Evolutionary conservation across 495 filamentous ascomycete genomes (phyloP), one percentile per base, ranked within the genome.

Genomic region (Hypoxylon fuscum): DNA sequence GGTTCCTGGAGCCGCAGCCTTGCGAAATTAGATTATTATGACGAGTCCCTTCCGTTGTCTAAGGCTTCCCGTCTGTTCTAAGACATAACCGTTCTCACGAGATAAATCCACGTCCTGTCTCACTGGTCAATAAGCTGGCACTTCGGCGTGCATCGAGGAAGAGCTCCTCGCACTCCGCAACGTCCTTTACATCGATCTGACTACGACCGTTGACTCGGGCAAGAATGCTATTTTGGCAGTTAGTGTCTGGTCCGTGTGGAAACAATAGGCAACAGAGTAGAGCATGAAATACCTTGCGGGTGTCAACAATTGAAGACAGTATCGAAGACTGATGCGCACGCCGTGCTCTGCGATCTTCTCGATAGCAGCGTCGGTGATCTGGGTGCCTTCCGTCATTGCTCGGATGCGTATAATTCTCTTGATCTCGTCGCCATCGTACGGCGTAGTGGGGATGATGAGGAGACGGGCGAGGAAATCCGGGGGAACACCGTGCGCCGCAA

Each of bases 361-460:
- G 32, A 97, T 81, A 5, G 94, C 95, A 21, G 87, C 83, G 31
- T 96, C 91, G 7, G 88, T 87, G 48, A 97, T 88, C 60, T 80
- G 83, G 18, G 97, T 82, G 20, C 85, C 84, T 78, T 98, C 95
- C 1, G 88, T 92, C 66, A 84, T 86, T 8, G 90, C 86, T 29
- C 95, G 90, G 64, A 95, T 83, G 45, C 85, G 83, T 51, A 97
- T 87, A 71, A 98, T 98, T 18, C 85, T 84, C 77, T 90, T 90
- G 76, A 98, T 93, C 77, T 98, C 93, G 2, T 90, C 87, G 10
- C 86, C 80, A 32, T 85, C 81, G 74, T 97, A 98, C 3, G 90
- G 84, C 66, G 89, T 87, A 22, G 95, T 98, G 21, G 95, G 95
- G 65, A 98, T 89, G 75, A 98, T 98, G 66, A 98, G 89, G 14